A percentile compares a stretch with the other conserved stretches of the same genome.
These are phyloP conservation scores for Kodamaea sagamina DNA, from an alignment of 805 yeast genomes.

Conservation along the genomic window DNA sequence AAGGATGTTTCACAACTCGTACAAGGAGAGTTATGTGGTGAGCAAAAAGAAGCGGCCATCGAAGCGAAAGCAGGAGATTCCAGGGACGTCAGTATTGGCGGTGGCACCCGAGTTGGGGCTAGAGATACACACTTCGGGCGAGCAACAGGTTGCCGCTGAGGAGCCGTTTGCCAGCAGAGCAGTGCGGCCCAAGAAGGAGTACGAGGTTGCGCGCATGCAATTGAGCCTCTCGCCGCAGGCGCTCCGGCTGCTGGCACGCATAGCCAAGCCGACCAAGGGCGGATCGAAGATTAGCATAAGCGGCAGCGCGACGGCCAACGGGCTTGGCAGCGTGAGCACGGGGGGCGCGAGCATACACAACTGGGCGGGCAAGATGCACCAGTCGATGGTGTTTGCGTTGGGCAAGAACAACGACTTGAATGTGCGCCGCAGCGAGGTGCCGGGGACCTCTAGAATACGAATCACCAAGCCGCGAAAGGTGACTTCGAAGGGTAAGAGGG, in stretches of 20 bases:
- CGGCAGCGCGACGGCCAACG: slow-evolving; percentile 6
- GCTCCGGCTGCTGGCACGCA: background rate
- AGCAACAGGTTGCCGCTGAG: background rate
- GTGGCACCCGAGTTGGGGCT: slow-evolving; percentile 4
- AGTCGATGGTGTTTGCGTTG: slow-evolving; percentile 15
- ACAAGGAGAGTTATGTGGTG: slow-evolving; percentile 10
- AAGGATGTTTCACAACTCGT: slow-evolving; percentile 13
- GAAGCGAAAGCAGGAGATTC: slow-evolving; percentile 12
- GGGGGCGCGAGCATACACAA: slow-evolving; percentile 10
- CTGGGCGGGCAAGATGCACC: slow-evolving; percentile 11
- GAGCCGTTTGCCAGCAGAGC: background rate
- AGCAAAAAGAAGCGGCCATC: slow-evolving; percentile 4
- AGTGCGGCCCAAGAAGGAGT: background rate
- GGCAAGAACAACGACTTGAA: slow-evolving; percentile 15
- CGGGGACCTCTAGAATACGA: slow-evolving; percentile 18
- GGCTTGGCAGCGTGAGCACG: slow-evolving; percentile 2
- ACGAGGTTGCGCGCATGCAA: too few species aligned
- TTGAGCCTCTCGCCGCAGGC: too few species aligned
- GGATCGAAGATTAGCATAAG: background rate
- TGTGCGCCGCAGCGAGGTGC: slow-evolving; percentile 14
- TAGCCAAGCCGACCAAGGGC: background rate
- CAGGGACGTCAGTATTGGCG: slow-evolving; percentile 15
- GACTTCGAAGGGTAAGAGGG: background rate
- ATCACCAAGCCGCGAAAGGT: slow-evolving; percentile 11
- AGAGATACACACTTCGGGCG: background rate